These are phyloP conservation scores for Akanthomyces lecanii DNA, from an alignment of 2,329 filamentous ascomycete genomes.

Conservation along the genomic window DNA sequence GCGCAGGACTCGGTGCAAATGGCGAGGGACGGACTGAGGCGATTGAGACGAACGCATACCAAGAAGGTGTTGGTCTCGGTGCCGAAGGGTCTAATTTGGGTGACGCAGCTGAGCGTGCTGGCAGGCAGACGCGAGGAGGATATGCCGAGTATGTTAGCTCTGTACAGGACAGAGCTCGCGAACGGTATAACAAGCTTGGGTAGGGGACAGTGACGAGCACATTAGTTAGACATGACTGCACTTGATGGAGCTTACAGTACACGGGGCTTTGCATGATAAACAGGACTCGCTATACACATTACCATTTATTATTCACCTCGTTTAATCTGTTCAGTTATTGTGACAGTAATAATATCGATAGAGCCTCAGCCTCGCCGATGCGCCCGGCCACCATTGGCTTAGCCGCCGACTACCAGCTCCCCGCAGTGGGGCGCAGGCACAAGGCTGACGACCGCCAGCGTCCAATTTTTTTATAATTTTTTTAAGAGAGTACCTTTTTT, in stretches of 20 bases:
- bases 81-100: slow-evolving; percentile 66
- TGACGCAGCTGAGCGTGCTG: slow-evolving; percentile 61
- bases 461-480: slow-evolving; percentile 11
- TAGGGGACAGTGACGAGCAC: neutral
- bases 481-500: neutral
- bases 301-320: neutral
- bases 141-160: slow-evolving; percentile 61
- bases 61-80: slow-evolving; percentile 64
- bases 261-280: neutral
- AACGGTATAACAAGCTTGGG: slow-evolving; percentile 57
- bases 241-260: neutral
- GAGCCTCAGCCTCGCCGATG: slow-evolving; percentile 3
- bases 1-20: slow-evolving; percentile 60
- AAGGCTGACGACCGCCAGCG: slow-evolving; percentile 4
- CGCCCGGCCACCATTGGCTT: neutral
- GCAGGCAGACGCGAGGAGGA: slow-evolving; percentile 54
- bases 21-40: slow-evolving; percentile 60
- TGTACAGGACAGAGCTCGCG: slow-evolving; percentile 62
- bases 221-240: neutral
- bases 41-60: slow-evolving; percentile 61
- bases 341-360: neutral
- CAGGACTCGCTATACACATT: neutral
- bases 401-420: neutral
- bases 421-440: slow-evolving; percentile 3
- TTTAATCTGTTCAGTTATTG: too few species aligned